Evolutionary conservation across 345 rosid species (phyloP), one percentile per base, ranked within the genome.

Genomic region (Hypericum perforatum): DNA sequence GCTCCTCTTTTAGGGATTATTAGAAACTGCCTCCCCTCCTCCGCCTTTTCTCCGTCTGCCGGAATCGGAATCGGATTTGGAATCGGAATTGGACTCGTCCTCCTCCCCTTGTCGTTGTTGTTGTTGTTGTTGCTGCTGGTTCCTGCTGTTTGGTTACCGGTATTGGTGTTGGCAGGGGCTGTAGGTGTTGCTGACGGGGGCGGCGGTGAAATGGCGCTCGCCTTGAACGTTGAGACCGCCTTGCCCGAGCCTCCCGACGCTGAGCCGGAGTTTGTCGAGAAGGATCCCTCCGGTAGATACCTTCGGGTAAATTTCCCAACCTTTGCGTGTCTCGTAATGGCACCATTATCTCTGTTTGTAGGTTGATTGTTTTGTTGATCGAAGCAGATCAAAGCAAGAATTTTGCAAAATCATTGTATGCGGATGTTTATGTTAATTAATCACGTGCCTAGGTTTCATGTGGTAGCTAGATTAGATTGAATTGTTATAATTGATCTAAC

Each of bases 161-260:
- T 43, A 11, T 45, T 15, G 2, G 52, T 9, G 37, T 15, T 6
- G 6, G 36, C 12, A 16, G 54, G 39, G 8, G 16, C 38, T 5
- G 49, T 10, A 16, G 51, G 41, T 16, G 55, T 4, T 22, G 1
- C 32, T 22, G 32, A 16, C 11, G 55, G 12, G 8, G 41, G 55
- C 38, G 41, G 41, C 11, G 38, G 8, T 7, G 64, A 49, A n/a
- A 40, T 49, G 41, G 62, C 22, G 14, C 55, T 38, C 14, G 47
- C 52, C 1, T 9, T 32, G 10, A 14, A 60, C 61, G 61, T 53
- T 8, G 37, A 51, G 45, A 61, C 52, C 52, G 48, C 39, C 0
- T 43, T 41, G 12, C 14, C 16, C 9, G 50, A 53, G 39, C 67
- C 72, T 41, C 60, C 64, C 42, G 55, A 55, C 15, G 40, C 10